phyloP scores from a whole-genome alignment of 2,329 filamentous ascomycete genomes.

The Chaetomiaceae sp. region DNA sequence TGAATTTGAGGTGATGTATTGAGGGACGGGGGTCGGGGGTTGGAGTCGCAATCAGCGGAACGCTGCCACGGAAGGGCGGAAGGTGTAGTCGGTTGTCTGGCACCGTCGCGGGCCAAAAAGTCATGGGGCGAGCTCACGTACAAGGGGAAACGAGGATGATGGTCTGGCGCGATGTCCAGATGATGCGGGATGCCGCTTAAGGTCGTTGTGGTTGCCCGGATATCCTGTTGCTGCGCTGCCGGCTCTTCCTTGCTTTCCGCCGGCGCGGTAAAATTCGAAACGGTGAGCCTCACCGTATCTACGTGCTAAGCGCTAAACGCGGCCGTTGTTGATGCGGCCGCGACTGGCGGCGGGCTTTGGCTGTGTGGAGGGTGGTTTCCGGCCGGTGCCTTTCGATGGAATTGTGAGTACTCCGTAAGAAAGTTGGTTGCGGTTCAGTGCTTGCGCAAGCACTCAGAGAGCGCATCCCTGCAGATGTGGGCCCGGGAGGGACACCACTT shows the following conservation, averaged over 20 bases:
- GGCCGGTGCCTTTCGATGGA: constrained; percentile 4
- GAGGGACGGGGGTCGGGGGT: background rate
- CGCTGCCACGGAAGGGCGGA: background rate
- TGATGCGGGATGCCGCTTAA: constrained; percentile 1
- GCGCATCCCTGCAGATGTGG: constrained; percentile 1
- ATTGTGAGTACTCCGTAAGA: background rate
- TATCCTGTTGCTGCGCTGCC: background rate
- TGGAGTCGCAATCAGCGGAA: background rate
- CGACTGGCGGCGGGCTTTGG: background rate
- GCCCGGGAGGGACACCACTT: constrained; percentile 2
- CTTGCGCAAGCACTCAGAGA: constrained; percentile 6
- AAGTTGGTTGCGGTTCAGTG: constrained; percentile 7
- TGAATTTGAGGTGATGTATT: background rate
- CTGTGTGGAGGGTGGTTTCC: background rate
- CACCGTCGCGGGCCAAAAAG: background rate
- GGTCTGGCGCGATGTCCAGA: constrained; percentile 9
- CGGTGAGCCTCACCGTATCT: background rate
- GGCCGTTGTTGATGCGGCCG: background rate
- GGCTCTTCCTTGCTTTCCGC: background rate
- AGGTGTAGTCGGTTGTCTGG: constrained; percentile 5
- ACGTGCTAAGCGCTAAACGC: background rate
- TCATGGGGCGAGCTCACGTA: constrained; percentile 14
- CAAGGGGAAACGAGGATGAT: constrained; percentile 1
- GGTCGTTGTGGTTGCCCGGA: background rate
- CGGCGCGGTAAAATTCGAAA: background rate